Evolutionary conservation across 2,329 filamentous ascomycete species (phyloP).

Genomic region (Ambrosiella beaveri): DNA sequence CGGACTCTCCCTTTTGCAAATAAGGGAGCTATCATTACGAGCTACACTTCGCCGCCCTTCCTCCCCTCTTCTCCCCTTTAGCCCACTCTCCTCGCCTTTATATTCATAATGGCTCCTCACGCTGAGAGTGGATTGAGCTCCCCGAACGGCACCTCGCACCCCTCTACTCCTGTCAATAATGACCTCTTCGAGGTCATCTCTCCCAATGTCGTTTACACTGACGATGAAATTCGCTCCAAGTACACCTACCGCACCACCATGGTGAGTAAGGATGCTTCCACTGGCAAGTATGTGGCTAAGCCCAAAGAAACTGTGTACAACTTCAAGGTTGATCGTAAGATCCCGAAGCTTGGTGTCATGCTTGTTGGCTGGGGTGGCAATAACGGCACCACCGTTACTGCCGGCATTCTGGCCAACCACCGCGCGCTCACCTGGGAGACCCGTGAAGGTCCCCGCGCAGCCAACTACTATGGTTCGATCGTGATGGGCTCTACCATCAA

Average conservation of each 20-base stretch:
- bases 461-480: conserved; percentile 97
- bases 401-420: conserved; percentile 91
- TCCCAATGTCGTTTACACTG: conserved; percentile 82
- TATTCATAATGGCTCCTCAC: conserved; percentile 69
- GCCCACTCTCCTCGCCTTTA: conserved; percentile 15
- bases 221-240: conserved; percentile 74
- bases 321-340: conserved; percentile 91
- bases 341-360: conserved; percentile 93
- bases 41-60: conserved; percentile 10
- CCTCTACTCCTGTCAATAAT: conserved; percentile 24
- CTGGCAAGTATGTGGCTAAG: conserved; percentile 65
- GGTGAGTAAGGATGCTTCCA: conserved; percentile 46
- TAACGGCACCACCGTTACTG: conserved; percentile 93
- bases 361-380: conserved; percentile 95
- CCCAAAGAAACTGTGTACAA: conserved; percentile 84
- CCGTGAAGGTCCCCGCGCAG: conserved; percentile 64
- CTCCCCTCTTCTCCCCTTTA: background rate
- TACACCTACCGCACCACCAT: conserved; percentile 94
- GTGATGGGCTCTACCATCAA: conserved; percentile 97
- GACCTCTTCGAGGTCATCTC: conserved; percentile 75
- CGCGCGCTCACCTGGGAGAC: conserved; percentile 79
- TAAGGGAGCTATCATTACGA: conserved; percentile 25
- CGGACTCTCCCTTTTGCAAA: conserved; percentile 43
- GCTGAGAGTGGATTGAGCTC: conserved; percentile 44
- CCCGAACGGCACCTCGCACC: conserved; percentile 27